A percentile compares a stretch with the other conserved stretches of the same genome.
Evolutionary conservation across 805 yeast genomes (phyloP).

Genomic region (Wickerhamiella sorbophila): DNA sequence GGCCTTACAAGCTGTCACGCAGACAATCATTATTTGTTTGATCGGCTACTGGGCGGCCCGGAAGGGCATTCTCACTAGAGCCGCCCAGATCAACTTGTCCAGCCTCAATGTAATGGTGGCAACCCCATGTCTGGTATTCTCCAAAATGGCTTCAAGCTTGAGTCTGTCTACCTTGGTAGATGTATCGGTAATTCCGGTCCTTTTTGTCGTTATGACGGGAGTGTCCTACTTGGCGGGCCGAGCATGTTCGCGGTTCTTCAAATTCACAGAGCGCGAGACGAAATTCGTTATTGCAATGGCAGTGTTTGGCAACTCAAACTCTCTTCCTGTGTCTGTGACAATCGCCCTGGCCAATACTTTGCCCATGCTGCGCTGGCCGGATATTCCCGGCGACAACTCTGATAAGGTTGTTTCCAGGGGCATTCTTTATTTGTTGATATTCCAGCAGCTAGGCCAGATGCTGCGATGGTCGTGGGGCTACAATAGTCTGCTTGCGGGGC

Average conservation of each 20-base stretch:
- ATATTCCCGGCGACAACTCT: slow-evolving; percentile 36
- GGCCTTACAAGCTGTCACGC: slow-evolving; percentile 82
- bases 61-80: slow-evolving; percentile 49
- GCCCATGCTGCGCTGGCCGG: slow-evolving; percentile 46
- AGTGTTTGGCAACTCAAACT: slow-evolving; percentile 90
- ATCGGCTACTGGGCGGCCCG: slow-evolving; percentile 80
- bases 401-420: slow-evolving; percentile 51
- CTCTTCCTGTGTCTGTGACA: slow-evolving; percentile 80
- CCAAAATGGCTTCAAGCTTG: slow-evolving; percentile 54
- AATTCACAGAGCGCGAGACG: slow-evolving; percentile 57
- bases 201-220: slow-evolving; percentile 69
- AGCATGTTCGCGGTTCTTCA: slow-evolving; percentile 36
- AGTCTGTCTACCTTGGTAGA: slow-evolving; percentile 67
- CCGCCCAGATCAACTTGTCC: slow-evolving; percentile 66
- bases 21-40: slow-evolving; percentile 73
- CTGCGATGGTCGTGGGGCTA: slow-evolving; percentile 65
- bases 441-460: slow-evolving; percentile 55
- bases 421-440: slow-evolving; percentile 42
- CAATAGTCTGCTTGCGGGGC: slow-evolving; percentile 38
- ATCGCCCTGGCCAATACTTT: slow-evolving; percentile 51
- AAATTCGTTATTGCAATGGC: slow-evolving; percentile 95
- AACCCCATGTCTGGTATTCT: slow-evolving; percentile 89
- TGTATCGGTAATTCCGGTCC: slow-evolving; percentile 68
- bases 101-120: slow-evolving; percentile 76
- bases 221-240: slow-evolving; percentile 55